phyloP scores from a whole-genome alignment of 352 stramenopile species.

The Globisporangium solare region DNA sequence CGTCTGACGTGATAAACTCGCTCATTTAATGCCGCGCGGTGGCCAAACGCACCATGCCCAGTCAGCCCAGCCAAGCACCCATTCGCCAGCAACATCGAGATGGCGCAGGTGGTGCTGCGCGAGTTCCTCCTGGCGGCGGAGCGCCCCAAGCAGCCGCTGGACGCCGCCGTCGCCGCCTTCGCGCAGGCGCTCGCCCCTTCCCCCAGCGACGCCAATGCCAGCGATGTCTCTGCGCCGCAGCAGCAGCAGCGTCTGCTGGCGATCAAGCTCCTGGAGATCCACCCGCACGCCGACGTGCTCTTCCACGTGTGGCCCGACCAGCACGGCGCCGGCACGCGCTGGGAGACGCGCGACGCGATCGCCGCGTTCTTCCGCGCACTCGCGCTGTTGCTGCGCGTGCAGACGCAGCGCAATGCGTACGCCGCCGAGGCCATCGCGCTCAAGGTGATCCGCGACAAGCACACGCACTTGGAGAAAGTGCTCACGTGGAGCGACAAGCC shows the following conservation, averaged over 20 bases:
- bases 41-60: not conserved
- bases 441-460: conserved; percentile 66
- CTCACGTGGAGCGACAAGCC: conserved; percentile 86
- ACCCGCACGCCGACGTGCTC: conserved; percentile 51
- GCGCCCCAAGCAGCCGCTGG: conserved; percentile 53
- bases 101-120: conserved; percentile 32
- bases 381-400: conserved; percentile 33
- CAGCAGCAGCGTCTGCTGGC: conserved; percentile 5
- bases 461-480: conserved; percentile 55
- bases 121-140: conserved; percentile 65
- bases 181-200: conserved; percentile 16
- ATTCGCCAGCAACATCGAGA: not conserved
- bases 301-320: conserved; percentile 64
- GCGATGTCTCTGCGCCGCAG: not conserved
- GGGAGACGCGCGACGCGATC: conserved; percentile 64
- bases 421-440: conserved; percentile 62
- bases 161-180: conserved; percentile 43
- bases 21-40: too few species aligned
- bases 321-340: conserved; percentile 41
- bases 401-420: conserved; percentile 19
- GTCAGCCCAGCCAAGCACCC: not conserved
- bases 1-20: too few species aligned
- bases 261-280: conserved; percentile 45
- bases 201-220: not conserved
- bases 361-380: conserved; percentile 61